Base-by-base conservation (phyloP, 495 filamentous ascomycete species). In the Trichoderma reesei region DNA sequence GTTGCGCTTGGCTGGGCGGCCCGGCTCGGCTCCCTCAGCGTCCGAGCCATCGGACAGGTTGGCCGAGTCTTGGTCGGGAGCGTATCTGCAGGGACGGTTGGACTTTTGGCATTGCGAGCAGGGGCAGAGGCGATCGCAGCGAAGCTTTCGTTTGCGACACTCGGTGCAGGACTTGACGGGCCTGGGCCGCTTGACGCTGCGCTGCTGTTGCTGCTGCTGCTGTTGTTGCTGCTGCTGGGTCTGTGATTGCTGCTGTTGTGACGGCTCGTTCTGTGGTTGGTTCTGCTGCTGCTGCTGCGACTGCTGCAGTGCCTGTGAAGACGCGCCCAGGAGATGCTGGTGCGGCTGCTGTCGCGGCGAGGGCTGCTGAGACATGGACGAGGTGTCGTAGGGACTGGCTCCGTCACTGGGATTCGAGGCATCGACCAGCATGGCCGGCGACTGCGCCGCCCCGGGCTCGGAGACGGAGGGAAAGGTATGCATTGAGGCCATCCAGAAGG, bases 51-150 rank as follows among this genome's bases (percentile, higher is more conserved):
- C 75, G 20, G 72, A 76, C 9, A 68, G 41, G 59, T 65, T 71
- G 18, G 69, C 72, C 16, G 60, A 64, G 41, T 75, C 69, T n/a
- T 71, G 69, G 41, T 74, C 69, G 3, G 73, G 66, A 16, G 73
- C 68, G 44, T 77, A 77, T 51, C 70, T 70, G 65, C 75, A 77
- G 41, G 59, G 34, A 20, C 75, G 71, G 61, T 72, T 72, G 11
- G 75, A 68, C 74, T 85, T 85, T 56, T 85, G 80, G 64, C 83
- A 86, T 9, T 83, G 79, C 33, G 82, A 79, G 66, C 83, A 86
- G 8, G 80, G 81, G 10, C 79, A 69, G 31, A 79, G 78, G 34
- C 83, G 79, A 68, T 86, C 83, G 68, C 83, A 86, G 66, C 79
- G 82, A 41, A 85, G 75, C 65, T 86, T 86, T 26, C 83, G 76